These are phyloP conservation scores for Aureobasidium sp. DNA, from an alignment of 2,329 filamentous ascomycete genomes.

Conservation along the genomic window DNA sequence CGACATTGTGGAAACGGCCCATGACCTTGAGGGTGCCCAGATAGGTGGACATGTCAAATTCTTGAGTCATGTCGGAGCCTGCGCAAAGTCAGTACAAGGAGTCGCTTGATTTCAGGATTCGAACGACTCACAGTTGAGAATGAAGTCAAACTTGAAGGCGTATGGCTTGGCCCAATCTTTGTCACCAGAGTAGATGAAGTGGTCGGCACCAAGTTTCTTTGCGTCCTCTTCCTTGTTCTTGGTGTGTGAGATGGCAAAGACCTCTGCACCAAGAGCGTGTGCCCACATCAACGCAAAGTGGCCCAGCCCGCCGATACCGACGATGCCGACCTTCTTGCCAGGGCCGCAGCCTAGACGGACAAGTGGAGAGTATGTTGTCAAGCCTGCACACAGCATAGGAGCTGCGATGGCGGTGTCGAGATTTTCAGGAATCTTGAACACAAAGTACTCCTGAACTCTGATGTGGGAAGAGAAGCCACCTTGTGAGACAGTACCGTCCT, in stretches of 20 bases:
- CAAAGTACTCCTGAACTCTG: constrained; percentile 51
- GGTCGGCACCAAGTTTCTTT: constrained; percentile 52
- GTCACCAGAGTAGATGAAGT: constrained; percentile 50
- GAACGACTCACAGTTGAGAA: constrained; percentile 48
- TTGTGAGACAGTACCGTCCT: constrained; percentile 48
- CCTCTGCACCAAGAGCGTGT: constrained; percentile 60
- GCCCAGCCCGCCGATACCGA: constrained; percentile 62
- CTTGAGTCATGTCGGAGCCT: constrained; percentile 54
- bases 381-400: constrained; percentile 68
- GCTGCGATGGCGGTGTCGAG: constrained; percentile 47
- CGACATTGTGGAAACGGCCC: constrained; percentile 67
- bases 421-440: constrained; percentile 46
- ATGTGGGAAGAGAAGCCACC: constrained; percentile 53
- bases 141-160: constrained; percentile 46
- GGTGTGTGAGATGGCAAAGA: constrained; percentile 56
- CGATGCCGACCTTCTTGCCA: constrained; percentile 61
- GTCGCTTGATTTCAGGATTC: no score
- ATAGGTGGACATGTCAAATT: constrained; percentile 62
- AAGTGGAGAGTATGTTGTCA: constrained; percentile 65
- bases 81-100: background rate
- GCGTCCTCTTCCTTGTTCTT: constrained; percentile 52
- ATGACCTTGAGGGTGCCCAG: constrained; percentile 69
- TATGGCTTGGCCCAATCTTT: constrained; percentile 51
- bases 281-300: constrained; percentile 66
- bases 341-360: constrained; percentile 58